These are phyloP conservation scores for Penicillium ochrochloron DNA, from an alignment of 495 filamentous ascomycete genomes.

Conservation along the genomic window DNA sequence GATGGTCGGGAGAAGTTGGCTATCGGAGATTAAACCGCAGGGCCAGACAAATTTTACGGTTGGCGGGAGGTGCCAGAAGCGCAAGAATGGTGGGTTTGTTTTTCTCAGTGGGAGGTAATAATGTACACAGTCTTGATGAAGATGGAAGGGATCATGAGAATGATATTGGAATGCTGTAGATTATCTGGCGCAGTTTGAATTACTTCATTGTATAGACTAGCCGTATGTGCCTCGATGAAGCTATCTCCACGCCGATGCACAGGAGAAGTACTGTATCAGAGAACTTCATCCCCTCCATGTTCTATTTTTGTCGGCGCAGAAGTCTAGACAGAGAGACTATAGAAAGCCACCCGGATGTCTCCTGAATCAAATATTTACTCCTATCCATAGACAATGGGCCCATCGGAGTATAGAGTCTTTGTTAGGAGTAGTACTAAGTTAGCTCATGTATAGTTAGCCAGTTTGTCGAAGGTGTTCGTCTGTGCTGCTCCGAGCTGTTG, in stretches of 20 bases:
- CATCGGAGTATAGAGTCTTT: background rate
- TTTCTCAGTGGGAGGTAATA: background rate
- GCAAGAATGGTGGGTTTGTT: slow-evolving; percentile 14
- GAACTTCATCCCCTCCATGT: background rate
- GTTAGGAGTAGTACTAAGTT: background rate
- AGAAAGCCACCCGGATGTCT: background rate
- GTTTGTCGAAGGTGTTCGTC: background rate
- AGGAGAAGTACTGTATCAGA: slow-evolving; percentile 1
- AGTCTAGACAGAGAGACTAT: background rate
- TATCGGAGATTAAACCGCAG: background rate
- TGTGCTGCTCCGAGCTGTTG: slow-evolving; percentile 4
- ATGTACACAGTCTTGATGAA: background rate
- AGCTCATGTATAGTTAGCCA: background rate
- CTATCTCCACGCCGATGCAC: background rate
- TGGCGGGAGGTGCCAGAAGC: slow-evolving; percentile 20
- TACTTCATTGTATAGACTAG: background rate
- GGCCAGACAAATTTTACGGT: slow-evolving; percentile 34
- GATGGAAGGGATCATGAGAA: background rate
- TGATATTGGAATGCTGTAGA: background rate
- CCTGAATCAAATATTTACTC: background rate
- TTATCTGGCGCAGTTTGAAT: background rate
- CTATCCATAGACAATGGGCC: background rate
- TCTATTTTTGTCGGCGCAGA: background rate
- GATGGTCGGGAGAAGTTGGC: background rate
- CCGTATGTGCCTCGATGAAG: background rate